A percentile compares a stretch with the other conserved stretches of the same genome.
These are phyloP conservation scores for Leishmania major DNA, from an alignment of 208 protist species.

Conservation along the genomic window DNA sequence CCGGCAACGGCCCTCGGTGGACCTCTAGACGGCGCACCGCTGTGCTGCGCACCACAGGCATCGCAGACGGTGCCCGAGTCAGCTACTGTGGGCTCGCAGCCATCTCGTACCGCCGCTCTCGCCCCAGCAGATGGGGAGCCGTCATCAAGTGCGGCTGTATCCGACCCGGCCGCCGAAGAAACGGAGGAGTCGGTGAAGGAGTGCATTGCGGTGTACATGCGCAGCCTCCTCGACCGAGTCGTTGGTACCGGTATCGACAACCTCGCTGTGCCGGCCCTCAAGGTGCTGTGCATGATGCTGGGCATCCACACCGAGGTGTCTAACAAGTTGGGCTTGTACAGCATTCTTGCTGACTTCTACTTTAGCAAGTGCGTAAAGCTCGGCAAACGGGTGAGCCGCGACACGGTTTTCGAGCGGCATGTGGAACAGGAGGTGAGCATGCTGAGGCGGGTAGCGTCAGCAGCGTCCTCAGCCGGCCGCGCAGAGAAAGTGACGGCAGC, in stretches of 20 bases:
- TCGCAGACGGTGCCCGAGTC: not conserved
- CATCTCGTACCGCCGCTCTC: not conserved
- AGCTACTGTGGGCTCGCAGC: not conserved
- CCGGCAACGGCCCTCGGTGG: not conserved
- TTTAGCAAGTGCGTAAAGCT: conserved; percentile 85
- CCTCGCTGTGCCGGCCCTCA: conserved; percentile 57
- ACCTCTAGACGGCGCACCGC: not conserved
- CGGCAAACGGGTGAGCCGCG: conserved; percentile 79
- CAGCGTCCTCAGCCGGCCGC: not conserved
- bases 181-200: conserved; percentile 44
- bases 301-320: conserved; percentile 50
- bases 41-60: not conserved
- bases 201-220: conserved; percentile 76
- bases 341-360: conserved; percentile 77
- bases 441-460: conserved; percentile 29
- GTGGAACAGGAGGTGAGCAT: conserved; percentile 58
- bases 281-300: conserved; percentile 79
- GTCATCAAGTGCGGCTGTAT: not conserved
- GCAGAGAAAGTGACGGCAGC: conserved; percentile 14
- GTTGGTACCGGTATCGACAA: conserved; percentile 75
- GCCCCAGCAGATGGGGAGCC: conserved; percentile 2
- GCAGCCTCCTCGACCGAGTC: conserved; percentile 72
- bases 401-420: conserved; percentile 48
- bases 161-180: not conserved
- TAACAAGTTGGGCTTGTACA: conserved; percentile 76